Base-by-base conservation (phyloP, 208 protist species). In the Wallacemonas sp. region DNA sequence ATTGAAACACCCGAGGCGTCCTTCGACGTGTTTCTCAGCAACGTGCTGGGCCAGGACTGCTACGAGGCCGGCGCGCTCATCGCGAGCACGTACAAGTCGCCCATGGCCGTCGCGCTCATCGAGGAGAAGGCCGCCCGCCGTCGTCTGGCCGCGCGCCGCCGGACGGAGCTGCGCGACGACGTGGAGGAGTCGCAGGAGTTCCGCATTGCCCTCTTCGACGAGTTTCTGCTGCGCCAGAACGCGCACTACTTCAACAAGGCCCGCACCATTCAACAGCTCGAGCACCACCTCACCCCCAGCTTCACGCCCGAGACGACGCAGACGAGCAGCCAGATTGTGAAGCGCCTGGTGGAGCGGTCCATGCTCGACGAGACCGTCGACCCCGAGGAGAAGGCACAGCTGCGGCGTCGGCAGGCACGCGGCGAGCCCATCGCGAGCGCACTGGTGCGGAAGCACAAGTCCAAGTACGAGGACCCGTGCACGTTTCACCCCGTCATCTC, bases 141-240 rank as follows among this genome's bases (percentile, higher is more conserved):
- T 28, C 65, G 65, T 54, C 39, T 52, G 18, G 28, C 49, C 23
- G 46, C 50, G 44, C 38, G 49, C 20, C 45, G 52, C 39, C 45
- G 32, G 5, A 28, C 25, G 5, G 44, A 66, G 25, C 36, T 70
- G n/a, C 26, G 36, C 29, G 57, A 64, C 25, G 49, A 46, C 59
- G 57, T 46, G 20, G 57, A 64, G 36, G 65, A 70, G 36, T 62
- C 65, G 23, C 67, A 74, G 18, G 46, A 71, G 12, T 82, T 82
- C 46, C 79, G 79, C 42, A 65, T 85, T 28, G 73, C 77, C 14
- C 80, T 78, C 22, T 91, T 93, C 70, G 79, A 90, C 61, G 82
- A 91, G 44, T 95, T 95, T 78, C 76, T 92, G 16, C 62, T 82
- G 0, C 84, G 89, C 0, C 89, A 95, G 46, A 84, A 90, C 55